Conservation (phyloP, 192 early-diverging fungal species). For the Hyaloraphidium curvatum region DNA sequence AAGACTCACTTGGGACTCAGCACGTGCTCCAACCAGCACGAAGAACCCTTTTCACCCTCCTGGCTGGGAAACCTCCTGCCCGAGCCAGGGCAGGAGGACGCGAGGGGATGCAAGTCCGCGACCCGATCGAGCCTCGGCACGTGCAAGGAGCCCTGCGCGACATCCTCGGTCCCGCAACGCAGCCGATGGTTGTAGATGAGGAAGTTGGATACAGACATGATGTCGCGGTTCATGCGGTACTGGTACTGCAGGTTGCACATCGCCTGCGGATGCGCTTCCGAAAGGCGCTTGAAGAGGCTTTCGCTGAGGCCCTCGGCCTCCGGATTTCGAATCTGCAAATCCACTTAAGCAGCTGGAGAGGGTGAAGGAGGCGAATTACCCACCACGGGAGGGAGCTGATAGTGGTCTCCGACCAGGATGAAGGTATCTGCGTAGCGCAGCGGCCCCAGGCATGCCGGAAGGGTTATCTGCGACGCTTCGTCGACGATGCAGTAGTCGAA, state of each 20-base stretch:
- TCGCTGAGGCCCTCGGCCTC: conserved; percentile 24
- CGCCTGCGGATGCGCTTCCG: conserved; percentile 59
- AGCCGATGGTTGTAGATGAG: conserved; percentile 66
- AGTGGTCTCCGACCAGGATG: conserved; percentile 87
- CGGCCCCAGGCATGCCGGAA: conserved; percentile 79
- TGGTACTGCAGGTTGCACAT: conserved; percentile 58
- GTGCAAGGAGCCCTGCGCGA: conserved; percentile 35
- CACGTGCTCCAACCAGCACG: conserved; percentile 48
- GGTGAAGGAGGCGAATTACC: neutral
- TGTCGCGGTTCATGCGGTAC: conserved; percentile 84
- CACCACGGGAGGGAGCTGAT: conserved; percentile 85
- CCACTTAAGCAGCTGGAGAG: neutral
- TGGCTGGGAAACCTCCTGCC: no score
- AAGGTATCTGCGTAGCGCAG: conserved; percentile 60
- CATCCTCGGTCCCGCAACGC: conserved; percentile 40
- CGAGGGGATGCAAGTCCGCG: no score
- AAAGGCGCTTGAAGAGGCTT: conserved; percentile 65
- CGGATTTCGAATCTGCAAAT: conserved; percentile 27
- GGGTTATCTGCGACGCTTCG: conserved; percentile 84
- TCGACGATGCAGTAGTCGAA: conserved; percentile 97
- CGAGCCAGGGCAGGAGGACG: no score
- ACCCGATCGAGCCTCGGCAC: no score
- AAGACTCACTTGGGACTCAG: conserved; percentile 34
- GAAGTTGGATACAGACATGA: conserved; percentile 66
- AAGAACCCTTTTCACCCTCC: no score